Conservation (phyloP, 768 basidiomycete genomes). For the Chalciporus pseudorubinellus region DNA sequence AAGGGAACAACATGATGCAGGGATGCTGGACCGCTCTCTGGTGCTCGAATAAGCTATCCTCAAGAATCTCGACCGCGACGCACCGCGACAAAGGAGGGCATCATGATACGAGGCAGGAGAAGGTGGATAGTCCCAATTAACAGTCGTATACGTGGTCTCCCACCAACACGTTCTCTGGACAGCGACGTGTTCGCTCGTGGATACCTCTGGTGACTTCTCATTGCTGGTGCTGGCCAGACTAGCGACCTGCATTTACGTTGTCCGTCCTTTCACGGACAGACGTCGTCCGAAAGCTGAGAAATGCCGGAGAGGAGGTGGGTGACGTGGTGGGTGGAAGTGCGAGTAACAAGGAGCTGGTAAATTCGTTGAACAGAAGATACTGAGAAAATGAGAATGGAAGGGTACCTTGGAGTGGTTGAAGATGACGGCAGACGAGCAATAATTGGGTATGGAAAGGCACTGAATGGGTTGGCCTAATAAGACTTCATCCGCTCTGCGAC, state of each 20-base stretch:
- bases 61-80: conserved; percentile 27
- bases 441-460: neutral
- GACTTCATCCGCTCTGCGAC: neutral
- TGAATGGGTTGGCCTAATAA: neutral
- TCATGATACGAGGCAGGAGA: conserved; percentile 14
- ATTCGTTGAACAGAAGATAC: neutral
- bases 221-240: conserved; percentile 11
- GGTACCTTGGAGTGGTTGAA: neutral
- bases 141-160: conserved; percentile 11
- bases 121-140: conserved; percentile 23
- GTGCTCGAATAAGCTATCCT: conserved; percentile 22
- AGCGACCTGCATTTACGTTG: conserved; percentile 12
- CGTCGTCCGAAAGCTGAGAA: neutral
- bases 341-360: neutral
- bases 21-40: neutral
- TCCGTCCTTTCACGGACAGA: conserved; percentile 5
- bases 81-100: conserved; percentile 24
- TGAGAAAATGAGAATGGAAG: neutral
- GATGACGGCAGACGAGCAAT: neutral
- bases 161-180: conserved; percentile 9
- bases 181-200: neutral
- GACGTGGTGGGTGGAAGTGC: neutral
- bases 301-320: neutral
- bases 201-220: neutral
- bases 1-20: neutral